A percentile compares a stretch with the other conserved stretches of the same genome.
phyloP scores from a whole-genome alignment of 2,329 filamentous ascomycete species.

The Verticillium alfalfae region DNA sequence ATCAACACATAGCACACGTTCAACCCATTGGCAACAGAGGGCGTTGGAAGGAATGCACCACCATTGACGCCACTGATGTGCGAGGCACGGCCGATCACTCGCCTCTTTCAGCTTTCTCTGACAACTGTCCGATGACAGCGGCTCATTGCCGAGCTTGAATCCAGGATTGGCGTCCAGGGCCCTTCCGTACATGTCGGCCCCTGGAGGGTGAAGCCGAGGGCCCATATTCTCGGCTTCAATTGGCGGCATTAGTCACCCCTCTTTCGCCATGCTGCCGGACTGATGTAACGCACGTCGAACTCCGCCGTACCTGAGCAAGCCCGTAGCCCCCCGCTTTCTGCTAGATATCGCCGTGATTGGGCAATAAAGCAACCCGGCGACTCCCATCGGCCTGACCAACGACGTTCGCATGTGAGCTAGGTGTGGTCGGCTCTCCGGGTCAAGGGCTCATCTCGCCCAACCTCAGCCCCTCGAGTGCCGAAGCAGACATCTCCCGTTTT shows the following conservation, averaged over 20 bases:
- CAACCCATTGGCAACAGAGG: neutral
- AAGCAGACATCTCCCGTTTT: neutral
- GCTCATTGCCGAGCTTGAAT: neutral
- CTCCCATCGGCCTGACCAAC: neutral
- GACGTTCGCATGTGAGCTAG: neutral
- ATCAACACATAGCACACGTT: neutral
- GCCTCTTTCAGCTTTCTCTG: neutral
- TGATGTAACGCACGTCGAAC: neutral
- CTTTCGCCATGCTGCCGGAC: neutral
- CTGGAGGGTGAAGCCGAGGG: neutral
- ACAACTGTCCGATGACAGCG: neutral
- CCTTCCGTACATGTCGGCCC: neutral
- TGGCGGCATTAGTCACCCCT: neutral
- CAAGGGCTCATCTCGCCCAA: constrained; percentile 15
- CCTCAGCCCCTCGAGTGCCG: neutral
- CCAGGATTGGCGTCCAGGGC: neutral
- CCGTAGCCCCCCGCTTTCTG: neutral
- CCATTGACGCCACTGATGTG: neutral
- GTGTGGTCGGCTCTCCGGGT: constrained; percentile 11
- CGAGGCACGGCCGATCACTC: neutral
- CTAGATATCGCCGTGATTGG: neutral
- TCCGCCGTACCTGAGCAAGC: neutral
- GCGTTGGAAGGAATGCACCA: neutral
- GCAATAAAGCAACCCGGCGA: neutral
- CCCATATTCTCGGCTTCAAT: neutral